Evolutionary conservation across 2,329 filamentous ascomycete species (phyloP).

Genomic region (Fusarium sp.): DNA sequence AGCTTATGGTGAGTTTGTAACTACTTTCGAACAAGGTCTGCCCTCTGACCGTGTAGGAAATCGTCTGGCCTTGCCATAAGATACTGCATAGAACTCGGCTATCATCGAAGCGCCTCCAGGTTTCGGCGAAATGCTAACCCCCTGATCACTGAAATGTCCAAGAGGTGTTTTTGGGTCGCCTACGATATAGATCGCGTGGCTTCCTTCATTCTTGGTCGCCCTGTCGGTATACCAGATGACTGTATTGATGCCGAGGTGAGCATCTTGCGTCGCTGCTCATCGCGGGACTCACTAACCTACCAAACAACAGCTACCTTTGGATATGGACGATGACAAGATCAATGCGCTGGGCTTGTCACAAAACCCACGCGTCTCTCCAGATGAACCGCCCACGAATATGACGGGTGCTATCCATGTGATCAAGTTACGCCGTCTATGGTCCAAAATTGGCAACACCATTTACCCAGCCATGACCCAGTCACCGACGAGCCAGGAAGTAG

Average conservation of each 20-base stretch:
- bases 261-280: fast-evolving
- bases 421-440: slow-evolving; percentile 45
- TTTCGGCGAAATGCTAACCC: slow-evolving; percentile 32
- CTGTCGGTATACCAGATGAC: slow-evolving; percentile 26
- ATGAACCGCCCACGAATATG: slow-evolving; percentile 41
- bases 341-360: slow-evolving; percentile 16
- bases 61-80: slow-evolving; percentile 25
- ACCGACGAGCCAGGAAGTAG: background rate
- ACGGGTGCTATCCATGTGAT: slow-evolving; percentile 45
- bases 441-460: slow-evolving; percentile 41
- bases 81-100: slow-evolving; percentile 26
- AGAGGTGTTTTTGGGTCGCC: slow-evolving; percentile 31
- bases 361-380: slow-evolving; percentile 5
- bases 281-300: background rate
- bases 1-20: slow-evolving; percentile 17
- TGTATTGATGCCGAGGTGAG: slow-evolving; percentile 30
- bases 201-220: slow-evolving; percentile 25
- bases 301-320: slow-evolving; percentile 11
- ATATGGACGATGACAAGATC: slow-evolving; percentile 30
- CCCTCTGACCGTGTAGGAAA: background rate
- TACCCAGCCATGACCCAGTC: slow-evolving; percentile 32
- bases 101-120: slow-evolving; percentile 23
- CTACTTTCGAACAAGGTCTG: background rate
- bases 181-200: slow-evolving; percentile 30
- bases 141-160: slow-evolving; percentile 27